Percentiles rank a stretch among this genome's conserved stretches.
These are phyloP conservation scores for Geoglossum cookeanum DNA, from an alignment of 2,329 filamentous ascomycete species.

Conservation along the genomic window DNA sequence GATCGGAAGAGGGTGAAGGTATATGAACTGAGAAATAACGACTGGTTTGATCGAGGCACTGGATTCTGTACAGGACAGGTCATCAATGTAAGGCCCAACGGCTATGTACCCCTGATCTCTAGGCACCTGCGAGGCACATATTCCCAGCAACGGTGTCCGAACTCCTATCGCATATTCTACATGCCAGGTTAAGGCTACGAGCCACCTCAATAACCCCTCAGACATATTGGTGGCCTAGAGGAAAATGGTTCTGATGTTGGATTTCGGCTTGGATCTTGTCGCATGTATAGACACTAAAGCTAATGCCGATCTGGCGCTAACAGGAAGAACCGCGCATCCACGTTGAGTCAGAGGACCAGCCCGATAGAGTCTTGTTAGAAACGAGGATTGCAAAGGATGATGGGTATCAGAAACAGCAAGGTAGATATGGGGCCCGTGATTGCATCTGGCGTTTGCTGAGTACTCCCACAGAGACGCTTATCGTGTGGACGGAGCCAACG, in stretches of 20 bases:
- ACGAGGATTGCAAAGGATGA: constrained; percentile 85
- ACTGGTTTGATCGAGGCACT: constrained; percentile 96
- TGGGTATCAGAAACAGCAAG: constrained; percentile 96
- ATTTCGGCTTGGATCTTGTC: background rate
- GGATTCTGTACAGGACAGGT: constrained; percentile 78
- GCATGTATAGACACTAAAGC: background rate
- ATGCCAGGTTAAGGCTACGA: background rate
- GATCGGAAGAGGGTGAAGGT: constrained; percentile 70
- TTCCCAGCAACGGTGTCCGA: background rate
- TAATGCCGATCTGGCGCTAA: constrained; percentile 9
- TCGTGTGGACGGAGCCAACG: constrained; percentile 90
- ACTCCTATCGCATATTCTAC: background rate
- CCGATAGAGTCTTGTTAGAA: constrained; percentile 64
- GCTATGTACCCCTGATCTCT: constrained; percentile 7
- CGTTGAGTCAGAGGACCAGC: constrained; percentile 86
- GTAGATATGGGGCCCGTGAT: constrained; percentile 27
- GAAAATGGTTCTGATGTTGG: background rate
- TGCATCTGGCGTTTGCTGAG: background rate
- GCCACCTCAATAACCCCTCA: background rate
- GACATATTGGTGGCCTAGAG: background rate
- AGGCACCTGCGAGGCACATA: constrained; percentile 1
- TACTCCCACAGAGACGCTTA: constrained; percentile 57
- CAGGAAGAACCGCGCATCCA: constrained; percentile 72
- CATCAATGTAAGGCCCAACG: constrained; percentile 40
- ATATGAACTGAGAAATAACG: constrained; percentile 94